Evolutionary conservation across 805 yeast genomes (phyloP).

Genomic region (Yarrowia sp.): DNA sequence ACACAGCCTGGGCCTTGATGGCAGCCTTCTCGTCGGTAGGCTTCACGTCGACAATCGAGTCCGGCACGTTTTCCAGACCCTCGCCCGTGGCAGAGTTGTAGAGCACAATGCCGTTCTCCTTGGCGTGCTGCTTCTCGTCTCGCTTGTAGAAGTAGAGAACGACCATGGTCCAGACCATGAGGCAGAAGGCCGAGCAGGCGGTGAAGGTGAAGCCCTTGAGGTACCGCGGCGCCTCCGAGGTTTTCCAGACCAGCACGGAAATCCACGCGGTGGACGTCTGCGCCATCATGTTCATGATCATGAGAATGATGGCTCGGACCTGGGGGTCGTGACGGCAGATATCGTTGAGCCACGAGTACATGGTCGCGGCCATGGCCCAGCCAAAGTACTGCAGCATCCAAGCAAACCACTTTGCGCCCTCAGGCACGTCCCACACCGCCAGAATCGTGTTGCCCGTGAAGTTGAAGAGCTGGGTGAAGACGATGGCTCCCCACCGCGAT

Average conservation of each 20-base stretch:
- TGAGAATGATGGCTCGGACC: slow-evolving; percentile 50
- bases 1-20: not conserved
- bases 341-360: slow-evolving; percentile 58
- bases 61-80: slow-evolving; percentile 23
- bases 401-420: slow-evolving; percentile 58
- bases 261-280: slow-evolving; percentile 55
- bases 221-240: slow-evolving; percentile 36
- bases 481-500: slow-evolving; percentile 54
- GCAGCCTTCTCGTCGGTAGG: slow-evolving; percentile 3
- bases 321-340: slow-evolving; percentile 52
- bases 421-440: slow-evolving; percentile 55
- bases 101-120: slow-evolving; percentile 47
- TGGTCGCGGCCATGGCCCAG: slow-evolving; percentile 59
- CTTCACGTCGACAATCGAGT: not conserved
- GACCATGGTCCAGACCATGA: slow-evolving; percentile 35
- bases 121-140: slow-evolving; percentile 49
- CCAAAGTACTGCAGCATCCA: slow-evolving; percentile 55
- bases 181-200: slow-evolving; percentile 30
- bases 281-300: slow-evolving; percentile 50
- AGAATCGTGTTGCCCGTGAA: slow-evolving; percentile 50
- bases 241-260: slow-evolving; percentile 45
- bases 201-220: slow-evolving; percentile 34
- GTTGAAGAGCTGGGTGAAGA: slow-evolving; percentile 53
- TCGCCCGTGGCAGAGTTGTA: slow-evolving; percentile 22
- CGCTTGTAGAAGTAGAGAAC: slow-evolving; percentile 55